Conservation (phyloP, 768 basidiomycete species). For the Russula ochroleuca region DNA sequence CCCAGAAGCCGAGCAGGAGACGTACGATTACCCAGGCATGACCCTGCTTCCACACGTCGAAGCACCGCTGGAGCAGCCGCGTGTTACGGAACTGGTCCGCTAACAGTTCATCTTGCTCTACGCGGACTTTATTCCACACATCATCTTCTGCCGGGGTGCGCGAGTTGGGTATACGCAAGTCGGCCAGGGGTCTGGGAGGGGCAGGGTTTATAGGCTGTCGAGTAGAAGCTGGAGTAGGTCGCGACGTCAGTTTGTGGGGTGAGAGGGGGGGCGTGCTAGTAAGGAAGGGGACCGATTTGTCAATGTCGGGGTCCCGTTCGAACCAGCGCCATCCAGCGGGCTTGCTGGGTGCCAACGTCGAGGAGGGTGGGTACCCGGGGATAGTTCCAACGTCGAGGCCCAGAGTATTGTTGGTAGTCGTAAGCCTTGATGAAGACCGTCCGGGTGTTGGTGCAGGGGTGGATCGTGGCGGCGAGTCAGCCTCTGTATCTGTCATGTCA, state of each 20-base stretch:
- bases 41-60: conserved; percentile 70
- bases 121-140: conserved; percentile 72
- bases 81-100: conserved; percentile 67
- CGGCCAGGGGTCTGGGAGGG: conserved; percentile 13
- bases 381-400: conserved; percentile 31
- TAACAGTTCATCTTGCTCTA: conserved; percentile 63
- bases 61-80: conserved; percentile 62
- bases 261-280: conserved; percentile 23
- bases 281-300: conserved; percentile 26
- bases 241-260: conserved; percentile 11
- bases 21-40: conserved; percentile 71
- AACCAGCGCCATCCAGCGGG: conserved; percentile 17
- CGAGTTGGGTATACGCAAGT: conserved; percentile 42
- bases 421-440: conserved; percentile 16
- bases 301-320: conserved; percentile 13
- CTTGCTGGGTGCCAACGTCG: conserved; percentile 17
- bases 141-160: conserved; percentile 60
- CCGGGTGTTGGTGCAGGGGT: background rate
- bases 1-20: conserved; percentile 23
- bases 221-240: conserved; percentile 14
- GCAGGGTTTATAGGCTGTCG: conserved; percentile 8
- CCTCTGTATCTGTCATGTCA: conserved; percentile 16
- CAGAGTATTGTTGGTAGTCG: conserved; percentile 32
- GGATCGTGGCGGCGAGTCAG: conserved; percentile 4
- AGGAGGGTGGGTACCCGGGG: conserved; percentile 11